phyloP scores from a whole-genome alignment of 2,329 filamentous ascomycete genomes.

The Aphanocladium album region DNA sequence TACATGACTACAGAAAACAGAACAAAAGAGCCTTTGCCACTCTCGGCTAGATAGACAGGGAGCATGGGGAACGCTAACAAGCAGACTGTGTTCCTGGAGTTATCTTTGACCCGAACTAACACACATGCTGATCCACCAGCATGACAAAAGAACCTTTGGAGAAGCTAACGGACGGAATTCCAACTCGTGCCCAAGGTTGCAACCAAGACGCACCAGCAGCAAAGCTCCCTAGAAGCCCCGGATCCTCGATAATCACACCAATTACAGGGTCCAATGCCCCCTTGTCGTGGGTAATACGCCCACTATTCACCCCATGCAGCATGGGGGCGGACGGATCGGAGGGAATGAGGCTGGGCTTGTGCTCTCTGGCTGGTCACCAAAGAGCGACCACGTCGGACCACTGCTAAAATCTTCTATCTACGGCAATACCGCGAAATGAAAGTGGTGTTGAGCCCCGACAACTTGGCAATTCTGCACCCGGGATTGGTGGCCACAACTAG shows the following conservation, averaged over 20 bases:
- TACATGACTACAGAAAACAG: neutral
- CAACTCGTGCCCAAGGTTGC: neutral
- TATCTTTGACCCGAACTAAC: neutral
- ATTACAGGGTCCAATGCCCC: neutral
- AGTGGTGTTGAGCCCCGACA: neutral
- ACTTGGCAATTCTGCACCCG: neutral
- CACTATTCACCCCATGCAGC: neutral
- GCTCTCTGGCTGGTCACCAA: neutral
- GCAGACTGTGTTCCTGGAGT: neutral
- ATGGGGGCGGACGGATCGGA: neutral
- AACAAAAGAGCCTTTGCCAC: neutral
- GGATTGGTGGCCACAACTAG: neutral
- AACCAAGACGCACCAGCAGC: neutral
- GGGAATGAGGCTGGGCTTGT: neutral
- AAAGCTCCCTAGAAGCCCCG: slow-evolving; percentile 3
- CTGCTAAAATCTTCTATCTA: neutral
- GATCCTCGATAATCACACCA: neutral
- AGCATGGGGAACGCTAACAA: neutral
- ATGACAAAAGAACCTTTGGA: neutral
- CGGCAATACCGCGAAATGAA: neutral
- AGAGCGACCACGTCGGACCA: neutral
- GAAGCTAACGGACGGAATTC: neutral
- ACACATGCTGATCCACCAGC: neutral
- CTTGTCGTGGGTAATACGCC: neutral
- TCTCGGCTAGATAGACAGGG: neutral